phyloP scores from a whole-genome alignment of 164 flowering plant species.

The Tetracentron sinense region DNA sequence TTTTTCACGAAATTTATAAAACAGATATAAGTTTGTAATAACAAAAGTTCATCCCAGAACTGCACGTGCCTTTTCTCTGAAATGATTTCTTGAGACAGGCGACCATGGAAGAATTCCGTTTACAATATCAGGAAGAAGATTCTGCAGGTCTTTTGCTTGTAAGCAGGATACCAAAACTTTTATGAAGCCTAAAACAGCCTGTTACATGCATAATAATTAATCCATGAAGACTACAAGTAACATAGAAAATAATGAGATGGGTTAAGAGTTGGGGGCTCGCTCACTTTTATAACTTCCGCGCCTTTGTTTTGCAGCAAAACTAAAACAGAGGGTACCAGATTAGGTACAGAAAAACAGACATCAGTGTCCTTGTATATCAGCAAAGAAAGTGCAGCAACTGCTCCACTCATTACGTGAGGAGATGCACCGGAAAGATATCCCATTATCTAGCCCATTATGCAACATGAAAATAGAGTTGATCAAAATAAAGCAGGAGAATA shows the following conservation, averaged over 20 bases:
- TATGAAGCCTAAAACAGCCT: constrained; percentile 88
- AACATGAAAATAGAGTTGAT: constrained; percentile 7
- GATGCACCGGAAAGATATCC: constrained; percentile 88
- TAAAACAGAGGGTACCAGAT: constrained; percentile 62
- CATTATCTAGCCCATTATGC: constrained; percentile 46
- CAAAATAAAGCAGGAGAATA: background rate
- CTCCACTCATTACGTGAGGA: constrained; percentile 87
- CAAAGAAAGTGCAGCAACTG: constrained; percentile 82
- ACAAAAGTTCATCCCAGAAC: background rate
- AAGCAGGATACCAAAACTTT: constrained; percentile 83
- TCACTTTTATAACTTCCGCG: constrained; percentile 71
- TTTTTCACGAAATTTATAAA: background rate
- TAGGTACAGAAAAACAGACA: constrained; percentile 54
- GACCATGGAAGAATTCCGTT: constrained; percentile 79
- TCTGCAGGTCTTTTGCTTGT: constrained; percentile 57
- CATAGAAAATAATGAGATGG: background rate
- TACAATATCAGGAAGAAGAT: constrained; percentile 47
- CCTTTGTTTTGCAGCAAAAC: constrained; percentile 66
- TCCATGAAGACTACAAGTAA: background rate
- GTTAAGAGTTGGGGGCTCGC: constrained; percentile 14
- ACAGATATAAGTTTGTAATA: background rate
- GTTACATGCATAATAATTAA: constrained; percentile 14
- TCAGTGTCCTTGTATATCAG: constrained; percentile 58
- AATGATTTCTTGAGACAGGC: constrained; percentile 77
- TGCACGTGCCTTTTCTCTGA: constrained; percentile 61